Evolutionary conservation across 1,139 yeast species (phyloP).

Genomic region (Nadsonia commutata): DNA sequence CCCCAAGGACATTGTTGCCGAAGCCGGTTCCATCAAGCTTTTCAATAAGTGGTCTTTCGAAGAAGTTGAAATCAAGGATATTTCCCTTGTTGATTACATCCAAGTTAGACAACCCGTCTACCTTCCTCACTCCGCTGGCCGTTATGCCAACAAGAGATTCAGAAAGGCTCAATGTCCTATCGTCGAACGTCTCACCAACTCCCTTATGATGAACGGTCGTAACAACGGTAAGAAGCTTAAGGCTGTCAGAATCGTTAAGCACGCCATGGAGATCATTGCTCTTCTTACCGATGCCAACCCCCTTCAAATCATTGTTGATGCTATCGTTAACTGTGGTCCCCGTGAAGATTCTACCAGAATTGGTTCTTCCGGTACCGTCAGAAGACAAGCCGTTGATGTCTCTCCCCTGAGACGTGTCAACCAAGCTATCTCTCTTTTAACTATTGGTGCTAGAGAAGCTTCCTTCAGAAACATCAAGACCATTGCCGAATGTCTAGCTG

Average conservation of each 20-base stretch:
- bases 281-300: conserved; percentile 99
- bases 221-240: conserved; percentile 99
- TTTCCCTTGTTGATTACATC: conserved; percentile 95
- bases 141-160: conserved; percentile 99
- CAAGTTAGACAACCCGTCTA: conserved; percentile 97
- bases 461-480: conserved; percentile 99
- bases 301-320: conserved; percentile 97
- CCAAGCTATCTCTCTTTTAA: conserved; percentile 96
- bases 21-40: conserved; percentile 90
- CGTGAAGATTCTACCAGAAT: conserved; percentile 99
- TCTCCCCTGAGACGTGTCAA: conserved; percentile 99
- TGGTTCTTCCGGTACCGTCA: conserved; percentile 99
- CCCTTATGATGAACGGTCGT: conserved; percentile 99
- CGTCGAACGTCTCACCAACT: conserved; percentile 98
- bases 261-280: conserved; percentile 95
- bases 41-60: conserved; percentile 99
- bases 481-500: conserved; percentile 99
- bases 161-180: conserved; percentile 99
- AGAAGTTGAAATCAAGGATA: conserved; percentile 94
- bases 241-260: conserved; percentile 99
- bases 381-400: conserved; percentile 99
- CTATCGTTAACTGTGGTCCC: conserved; percentile 99
- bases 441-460: conserved; percentile 99
- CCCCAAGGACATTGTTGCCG: conserved; percentile 94
- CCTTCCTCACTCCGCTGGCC: conserved; percentile 98